Conservation (phyloP, 352 stramenopile genomes). For the Phytophthora cryptogea region DNA sequence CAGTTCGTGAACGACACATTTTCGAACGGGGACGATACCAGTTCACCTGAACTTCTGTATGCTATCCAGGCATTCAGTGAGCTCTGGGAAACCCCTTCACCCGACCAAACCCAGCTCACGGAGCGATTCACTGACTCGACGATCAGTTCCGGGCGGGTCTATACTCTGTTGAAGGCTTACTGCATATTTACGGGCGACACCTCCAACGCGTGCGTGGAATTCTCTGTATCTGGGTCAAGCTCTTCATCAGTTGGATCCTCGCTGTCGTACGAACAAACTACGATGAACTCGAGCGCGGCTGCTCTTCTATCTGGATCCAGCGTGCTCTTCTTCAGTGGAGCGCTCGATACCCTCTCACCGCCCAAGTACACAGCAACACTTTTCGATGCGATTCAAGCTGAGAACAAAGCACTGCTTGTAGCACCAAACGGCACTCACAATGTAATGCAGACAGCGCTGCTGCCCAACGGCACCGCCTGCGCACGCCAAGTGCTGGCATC, state of each 20-base stretch:
- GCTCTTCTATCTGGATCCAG: conserved; percentile 27
- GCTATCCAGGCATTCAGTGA: conserved; percentile 76
- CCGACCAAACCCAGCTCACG: conserved; percentile 45
- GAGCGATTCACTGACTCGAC: conserved; percentile 48
- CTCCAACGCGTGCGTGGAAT: conserved; percentile 37
- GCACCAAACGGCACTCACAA: conserved; percentile 46
- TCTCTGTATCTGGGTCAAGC: conserved; percentile 6
- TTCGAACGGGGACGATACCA: conserved; percentile 4
- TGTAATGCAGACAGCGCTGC: conserved; percentile 37
- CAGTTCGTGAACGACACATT: conserved; percentile 40
- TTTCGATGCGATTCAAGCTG: conserved; percentile 38
- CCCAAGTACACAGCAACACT: conserved; percentile 49
- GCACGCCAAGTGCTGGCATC: conserved; percentile 59
- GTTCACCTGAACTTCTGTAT: conserved; percentile 48
- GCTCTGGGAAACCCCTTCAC: conserved; percentile 67
- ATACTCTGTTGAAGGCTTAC: conserved; percentile 54
- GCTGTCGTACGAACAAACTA: conserved; percentile 49
- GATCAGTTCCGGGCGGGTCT: conserved; percentile 52
- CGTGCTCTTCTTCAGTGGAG: conserved; percentile 59
- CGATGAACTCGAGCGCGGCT: conserved; percentile 10
- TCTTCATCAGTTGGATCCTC: conserved; percentile 3
- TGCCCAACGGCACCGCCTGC: conserved; percentile 48
- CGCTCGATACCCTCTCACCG: conserved; percentile 49
- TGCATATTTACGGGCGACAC: conserved; percentile 63
- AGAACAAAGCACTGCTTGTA: conserved; percentile 53